phyloP scores from a whole-genome alignment of 1,284 basidiomycete genomes.

The Cerrena zonata region DNA sequence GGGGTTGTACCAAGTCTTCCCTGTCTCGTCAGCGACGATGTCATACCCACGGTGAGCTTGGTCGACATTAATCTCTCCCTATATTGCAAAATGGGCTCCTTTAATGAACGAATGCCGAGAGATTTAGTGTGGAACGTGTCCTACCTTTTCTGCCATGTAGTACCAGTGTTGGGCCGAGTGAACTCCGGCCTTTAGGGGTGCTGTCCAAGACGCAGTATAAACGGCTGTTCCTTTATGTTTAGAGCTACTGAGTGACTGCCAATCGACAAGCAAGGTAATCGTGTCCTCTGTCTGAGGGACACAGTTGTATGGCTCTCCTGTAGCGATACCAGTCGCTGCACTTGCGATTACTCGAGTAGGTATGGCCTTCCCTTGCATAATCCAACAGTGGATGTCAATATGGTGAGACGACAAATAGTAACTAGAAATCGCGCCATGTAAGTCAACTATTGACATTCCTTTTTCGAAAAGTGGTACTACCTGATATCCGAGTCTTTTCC shows the following conservation, averaged over 20 bases:
- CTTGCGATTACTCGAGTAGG: conserved; percentile 84
- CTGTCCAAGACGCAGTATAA: conserved; percentile 89
- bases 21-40: conserved; percentile 75
- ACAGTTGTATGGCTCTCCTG: conserved; percentile 78
- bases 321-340: conserved; percentile 84
- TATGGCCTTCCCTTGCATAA: conserved; percentile 72
- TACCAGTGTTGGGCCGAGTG: conserved; percentile 91
- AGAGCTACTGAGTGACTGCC: conserved; percentile 70
- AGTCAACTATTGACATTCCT: background rate
- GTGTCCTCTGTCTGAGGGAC: conserved; percentile 85
- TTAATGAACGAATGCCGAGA: background rate
- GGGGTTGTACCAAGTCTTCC: conserved; percentile 81
- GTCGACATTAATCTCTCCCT: conserved; percentile 88
- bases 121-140: too few relatives aligned
- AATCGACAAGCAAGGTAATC: conserved; percentile 89
- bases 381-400: conserved; percentile 89
- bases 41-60: conserved; percentile 91
- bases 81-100: too few relatives aligned
- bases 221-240: conserved; percentile 75
- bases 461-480: conserved; percentile 25
- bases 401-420: conserved; percentile 94
- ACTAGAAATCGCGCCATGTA: conserved; percentile 30
- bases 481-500: conserved; percentile 89
- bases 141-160: conserved; percentile 85
- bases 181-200: conserved; percentile 69